A percentile compares a stretch with the other conserved stretches of the same genome.
These are phyloP conservation scores for Orbilia blumenaviensis DNA, from an alignment of 2,329 filamentous ascomycete species.

Conservation along the genomic window DNA sequence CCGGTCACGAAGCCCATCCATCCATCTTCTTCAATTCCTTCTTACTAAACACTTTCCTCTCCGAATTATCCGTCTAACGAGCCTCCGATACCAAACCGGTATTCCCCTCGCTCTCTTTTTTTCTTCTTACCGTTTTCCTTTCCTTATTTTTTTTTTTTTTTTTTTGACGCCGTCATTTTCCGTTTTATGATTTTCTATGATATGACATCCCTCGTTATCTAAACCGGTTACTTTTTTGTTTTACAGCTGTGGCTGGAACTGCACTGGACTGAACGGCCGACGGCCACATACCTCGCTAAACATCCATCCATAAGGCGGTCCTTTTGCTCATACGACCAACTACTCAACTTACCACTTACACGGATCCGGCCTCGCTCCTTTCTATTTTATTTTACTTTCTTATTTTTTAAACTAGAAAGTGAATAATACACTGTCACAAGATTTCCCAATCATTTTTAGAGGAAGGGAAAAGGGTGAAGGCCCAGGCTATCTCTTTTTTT, in stretches of 20 bases:
- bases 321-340: not conserved
- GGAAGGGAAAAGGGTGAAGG: not conserved
- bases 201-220: slow-evolving; percentile 2
- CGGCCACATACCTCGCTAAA: slow-evolving; percentile 47
- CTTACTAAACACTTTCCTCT: too few relatives aligned
- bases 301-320: not conserved
- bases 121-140: not conserved
- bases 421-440: slow-evolving; percentile 1
- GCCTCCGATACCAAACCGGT: not conserved
- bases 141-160: not conserved
- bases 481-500: not conserved
- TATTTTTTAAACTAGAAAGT: too few relatives aligned
- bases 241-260: not conserved
- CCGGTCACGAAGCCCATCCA: slow-evolving; percentile 32
- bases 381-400: not conserved
- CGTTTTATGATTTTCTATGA: slow-evolving; percentile 1
- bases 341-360: slow-evolving; percentile 1
- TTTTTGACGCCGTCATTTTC: not conserved
- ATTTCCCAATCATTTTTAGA: not conserved
- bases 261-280: slow-evolving; percentile 15
- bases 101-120: too few relatives aligned
- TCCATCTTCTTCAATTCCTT: too few relatives aligned
- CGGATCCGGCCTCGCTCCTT: not conserved
- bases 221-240: slow-evolving; percentile 28
- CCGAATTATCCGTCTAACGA: slow-evolving; percentile 6